Percentiles rank a stretch among this genome's conserved stretches.
Evolutionary conservation across 2,329 filamentous ascomycete genomes (phyloP).

Genomic region (Xenoacremonium recifei): DNA sequence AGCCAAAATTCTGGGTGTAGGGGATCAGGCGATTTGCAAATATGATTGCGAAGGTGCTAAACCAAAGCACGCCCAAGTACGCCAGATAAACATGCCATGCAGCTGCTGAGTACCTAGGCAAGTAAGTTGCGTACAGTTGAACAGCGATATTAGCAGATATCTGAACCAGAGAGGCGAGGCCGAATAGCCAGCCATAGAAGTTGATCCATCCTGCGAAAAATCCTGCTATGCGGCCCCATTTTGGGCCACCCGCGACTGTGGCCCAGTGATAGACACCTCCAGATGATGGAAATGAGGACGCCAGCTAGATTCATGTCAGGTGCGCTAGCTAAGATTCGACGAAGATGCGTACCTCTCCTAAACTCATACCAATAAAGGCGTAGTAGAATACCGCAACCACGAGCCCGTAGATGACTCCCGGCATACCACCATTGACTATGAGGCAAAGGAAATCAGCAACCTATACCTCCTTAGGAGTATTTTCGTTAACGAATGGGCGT

Average conservation of each 20-base stretch:
- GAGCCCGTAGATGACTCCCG: conserved; percentile 23
- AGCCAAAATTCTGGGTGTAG: conserved; percentile 21
- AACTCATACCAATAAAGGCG: conserved; percentile 19
- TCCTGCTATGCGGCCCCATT: conserved; percentile 21
- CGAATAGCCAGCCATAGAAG: conserved; percentile 29
- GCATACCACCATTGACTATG: conserved; percentile 20
- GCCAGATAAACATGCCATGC: conserved; percentile 25
- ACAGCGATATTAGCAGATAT: conserved; percentile 21
- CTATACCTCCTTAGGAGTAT: not conserved
- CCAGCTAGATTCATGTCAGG: conserved; percentile 9
- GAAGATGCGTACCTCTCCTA: conserved; percentile 16
- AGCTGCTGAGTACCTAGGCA: conserved; percentile 4
- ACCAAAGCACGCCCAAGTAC: conserved; percentile 20
- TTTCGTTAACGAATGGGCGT: no score
- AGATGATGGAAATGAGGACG: conserved; percentile 21
- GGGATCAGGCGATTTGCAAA: conserved; percentile 23
- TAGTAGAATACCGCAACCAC: conserved; percentile 22
- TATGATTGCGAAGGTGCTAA: conserved; percentile 16
- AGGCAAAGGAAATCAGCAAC: conserved; percentile 1
- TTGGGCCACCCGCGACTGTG: conserved; percentile 18
- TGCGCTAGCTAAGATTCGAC: not conserved
- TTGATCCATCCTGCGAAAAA: conserved; percentile 27
- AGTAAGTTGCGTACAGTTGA: conserved; percentile 23
- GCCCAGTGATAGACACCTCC: conserved; percentile 27
- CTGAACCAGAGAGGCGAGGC: conserved; percentile 22